Base-by-base conservation (phyloP, 805 yeast species). In the baker's yeast (Saccharomyces cerevisiae) region DNA sequence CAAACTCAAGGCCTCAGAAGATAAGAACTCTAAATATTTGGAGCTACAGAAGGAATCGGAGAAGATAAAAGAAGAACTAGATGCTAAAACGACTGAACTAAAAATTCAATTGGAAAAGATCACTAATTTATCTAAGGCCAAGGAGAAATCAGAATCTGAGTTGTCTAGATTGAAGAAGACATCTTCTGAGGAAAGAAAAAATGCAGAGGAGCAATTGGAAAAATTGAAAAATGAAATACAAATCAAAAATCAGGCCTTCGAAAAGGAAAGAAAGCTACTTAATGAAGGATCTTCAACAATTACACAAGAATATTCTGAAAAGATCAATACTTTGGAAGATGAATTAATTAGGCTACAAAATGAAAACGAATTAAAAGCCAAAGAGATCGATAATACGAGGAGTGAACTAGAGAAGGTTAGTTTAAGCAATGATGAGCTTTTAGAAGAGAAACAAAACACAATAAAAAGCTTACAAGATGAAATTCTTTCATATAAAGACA, bases 221-320 rank as follows among this genome's bases (percentile, higher is more conserved):
- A 51, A 53, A 30, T 48, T 55, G 14, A 55, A 53, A 14, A 64
- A 61, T 6, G 71, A 74, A 1, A 57, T 81, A 48, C 70, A 70
- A 22, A 60, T 60, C 22, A 80, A 77, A 56, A 59, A 59, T 0
- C 57, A 67, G 43, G 82, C 76, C 41, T 74, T 81, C 54, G 85
- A 80, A 48, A 71, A 71, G 46, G 85, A 81, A 60, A 68, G 84
- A 51, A 69, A 68, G 14, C 64, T 77, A 59, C 61, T 79, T 13
- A 74, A 74, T 50, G 78, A 78, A 51, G 76, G 69, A 51, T 80
- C 85, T 1, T 81, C 78, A 53, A 71, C 79, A 0, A 69, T 76
- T 0, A 69, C 77, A 0, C 72, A 76, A 57, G 80, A 78, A 53
- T 80, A 79, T 59, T 70, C 76, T 10, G 77, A 52, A 28, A 56